Percentiles rank a stretch among this genome's conserved stretches.
Evolutionary conservation across 176 grass and related monocot genomes (phyloP).

Genomic region (Microstegium vimineum): DNA sequence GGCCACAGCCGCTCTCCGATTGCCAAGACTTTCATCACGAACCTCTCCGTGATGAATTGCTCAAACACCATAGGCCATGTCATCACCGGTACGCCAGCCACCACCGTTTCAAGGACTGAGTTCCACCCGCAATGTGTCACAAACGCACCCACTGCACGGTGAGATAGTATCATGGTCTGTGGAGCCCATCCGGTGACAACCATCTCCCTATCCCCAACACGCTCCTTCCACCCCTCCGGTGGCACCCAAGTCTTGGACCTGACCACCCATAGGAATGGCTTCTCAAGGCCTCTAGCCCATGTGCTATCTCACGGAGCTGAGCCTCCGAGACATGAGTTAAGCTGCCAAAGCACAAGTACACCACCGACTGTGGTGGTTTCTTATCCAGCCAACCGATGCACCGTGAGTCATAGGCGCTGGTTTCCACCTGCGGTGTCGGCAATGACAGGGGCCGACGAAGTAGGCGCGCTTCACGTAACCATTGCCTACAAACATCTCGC

Average conservation of each 20-base stretch:
- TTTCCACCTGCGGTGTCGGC: too few relatives aligned
- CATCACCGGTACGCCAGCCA: conserved; percentile 34
- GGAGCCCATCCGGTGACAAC: conserved; percentile 24
- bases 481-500: neutral
- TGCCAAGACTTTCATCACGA: neutral
- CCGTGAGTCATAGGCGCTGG: neutral
- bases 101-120: conserved; percentile 23
- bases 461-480: neutral
- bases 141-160: conserved; percentile 19
- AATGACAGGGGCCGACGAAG: conserved; percentile 26
- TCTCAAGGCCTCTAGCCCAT: too few relatives aligned
- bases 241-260: neutral
- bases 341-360: too few relatives aligned
- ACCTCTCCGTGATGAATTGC: conserved; percentile 35
- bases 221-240: conserved; percentile 9
- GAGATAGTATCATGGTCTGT: conserved; percentile 1
- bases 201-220: neutral
- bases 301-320: too few relatives aligned
- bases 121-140: conserved; percentile 48
- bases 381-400: neutral
- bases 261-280: neutral
- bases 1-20: neutral
- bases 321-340: too few relatives aligned
- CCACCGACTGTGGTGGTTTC: too few relatives aligned
- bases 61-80: conserved; percentile 49